Conservation (phyloP, 2,329 filamentous ascomycete genomes). For the Hysterium pulicare region DNA sequence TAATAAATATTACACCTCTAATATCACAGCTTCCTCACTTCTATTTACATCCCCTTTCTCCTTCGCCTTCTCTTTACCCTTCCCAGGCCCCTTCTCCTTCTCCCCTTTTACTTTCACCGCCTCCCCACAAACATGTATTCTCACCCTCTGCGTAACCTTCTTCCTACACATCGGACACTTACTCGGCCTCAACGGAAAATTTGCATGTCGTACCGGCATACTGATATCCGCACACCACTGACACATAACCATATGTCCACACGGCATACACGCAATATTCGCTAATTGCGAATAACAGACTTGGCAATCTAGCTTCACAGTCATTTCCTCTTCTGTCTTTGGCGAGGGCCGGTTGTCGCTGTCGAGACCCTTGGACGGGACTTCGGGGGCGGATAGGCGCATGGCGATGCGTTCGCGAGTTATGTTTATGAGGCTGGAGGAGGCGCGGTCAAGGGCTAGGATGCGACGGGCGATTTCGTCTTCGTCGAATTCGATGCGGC, state of each 20-base stretch:
- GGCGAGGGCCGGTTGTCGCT: slow-evolving; percentile 47
- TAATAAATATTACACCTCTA: too few species aligned
- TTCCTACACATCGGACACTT: slow-evolving; percentile 49
- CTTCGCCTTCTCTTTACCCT: too few species aligned
- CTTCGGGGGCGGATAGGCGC: too few species aligned
- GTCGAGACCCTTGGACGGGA: slow-evolving; percentile 39
- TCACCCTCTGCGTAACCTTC: slow-evolving; percentile 44
- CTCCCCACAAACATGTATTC: slow-evolving; percentile 33
- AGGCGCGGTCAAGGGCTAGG: too few species aligned
- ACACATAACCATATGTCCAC: slow-evolving; percentile 55
- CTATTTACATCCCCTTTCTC: too few species aligned
- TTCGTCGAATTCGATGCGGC: too few species aligned
- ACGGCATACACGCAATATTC: slow-evolving; percentile 52
- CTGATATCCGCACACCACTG: slow-evolving; percentile 53
- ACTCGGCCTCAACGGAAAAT: slow-evolving; percentile 37
- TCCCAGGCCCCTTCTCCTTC: too few species aligned
- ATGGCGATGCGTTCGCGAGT: too few species aligned
- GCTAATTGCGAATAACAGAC: slow-evolving; percentile 53
- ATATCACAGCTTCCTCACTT: too few species aligned
- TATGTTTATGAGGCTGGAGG: too few species aligned
- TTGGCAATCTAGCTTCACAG: slow-evolving; percentile 49
- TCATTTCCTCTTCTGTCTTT: slow-evolving; percentile 49
- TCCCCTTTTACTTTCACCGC: too few species aligned
- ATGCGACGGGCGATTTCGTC: too few species aligned
- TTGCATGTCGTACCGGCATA: slow-evolving; percentile 42